Base-by-base conservation (phyloP, 306 rosid species). In the Amphicarpaea edgeworthii region DNA sequence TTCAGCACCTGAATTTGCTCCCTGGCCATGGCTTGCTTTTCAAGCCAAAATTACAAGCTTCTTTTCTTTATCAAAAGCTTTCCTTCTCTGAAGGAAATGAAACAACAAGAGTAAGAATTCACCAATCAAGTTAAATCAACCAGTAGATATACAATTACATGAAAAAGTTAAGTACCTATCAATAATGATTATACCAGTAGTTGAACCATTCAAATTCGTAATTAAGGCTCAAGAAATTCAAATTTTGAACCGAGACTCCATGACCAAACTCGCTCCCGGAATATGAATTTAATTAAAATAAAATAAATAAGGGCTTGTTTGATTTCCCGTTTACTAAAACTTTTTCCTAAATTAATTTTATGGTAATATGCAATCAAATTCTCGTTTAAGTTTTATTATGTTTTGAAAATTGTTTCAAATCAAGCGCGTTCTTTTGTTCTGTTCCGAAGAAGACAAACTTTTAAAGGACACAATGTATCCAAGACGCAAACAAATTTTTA, bases 1-100 rank as follows among this genome's bases (percentile, higher is more conserved):
- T 84, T 90, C 1, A 92, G 77, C 34, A 92, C 97, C 57, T 88
- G 80, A 37, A 85, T 60, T 74, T 84, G 88, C 3, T 87, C 90
- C 38, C 47, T 84, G 0, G 86, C 89, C 97, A 92, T 92, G 38
- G 24, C 49, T 54, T 47, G 24, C 49, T 54, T 47, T 2, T 45
- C 59, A 26, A 34, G 11, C 61, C 21, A 42, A 70, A 41, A 21
- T 41, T 65, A 24, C 61, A 28, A 69, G 54, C 5, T 68, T 28
- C 62, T 57, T 67, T 24, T 42, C 75, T 53, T 43, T 57, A 7
- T 79, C 37, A 58, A 47, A 63, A 66, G 20, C 55, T 65, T 73
- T 23, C 4, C 30, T 75, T 72, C 64, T 57, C 87, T 83, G 78
- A 76, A 78, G 47, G 47, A 80, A 23, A 21, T 38, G 54, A 8